phyloP scores from a whole-genome alignment of 192 early-diverging fungal genomes.

The Podila clonocystis region DNA sequence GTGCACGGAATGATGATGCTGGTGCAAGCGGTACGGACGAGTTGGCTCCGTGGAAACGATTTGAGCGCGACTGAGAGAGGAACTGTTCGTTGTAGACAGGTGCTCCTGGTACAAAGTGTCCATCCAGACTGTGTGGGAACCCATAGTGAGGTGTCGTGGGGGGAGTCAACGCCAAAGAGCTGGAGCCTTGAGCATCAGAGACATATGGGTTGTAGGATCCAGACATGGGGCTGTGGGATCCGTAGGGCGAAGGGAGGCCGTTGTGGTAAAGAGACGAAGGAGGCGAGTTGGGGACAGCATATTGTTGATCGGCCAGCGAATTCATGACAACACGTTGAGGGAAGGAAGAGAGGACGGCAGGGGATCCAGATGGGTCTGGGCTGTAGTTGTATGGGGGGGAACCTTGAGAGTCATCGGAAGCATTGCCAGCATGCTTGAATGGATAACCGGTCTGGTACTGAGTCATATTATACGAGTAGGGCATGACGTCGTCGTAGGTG shows the following conservation, averaged over 20 bases:
- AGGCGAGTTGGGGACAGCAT: slow-evolving; percentile 19
- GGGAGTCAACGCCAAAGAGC: slow-evolving; percentile 24
- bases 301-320: slow-evolving; percentile 25
- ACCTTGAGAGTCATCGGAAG: slow-evolving; percentile 18
- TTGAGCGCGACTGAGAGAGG: slow-evolving; percentile 23
- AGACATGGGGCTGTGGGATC: slow-evolving; percentile 36
- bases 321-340: slow-evolving; percentile 25
- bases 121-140: slow-evolving; percentile 30
- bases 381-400: slow-evolving; percentile 32
- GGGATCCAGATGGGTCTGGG: slow-evolving; percentile 35
- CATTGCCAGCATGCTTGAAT: slow-evolving; percentile 54
- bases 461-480: slow-evolving; percentile 32
- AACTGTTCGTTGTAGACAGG: slow-evolving; percentile 31
- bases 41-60: slow-evolving; percentile 13
- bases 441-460: slow-evolving; percentile 36
- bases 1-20: background rate
- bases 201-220: slow-evolving; percentile 23
- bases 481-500: slow-evolving; percentile 43
- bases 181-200: slow-evolving; percentile 19
- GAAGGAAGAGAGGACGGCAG: slow-evolving; percentile 30
- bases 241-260: slow-evolving; percentile 27
- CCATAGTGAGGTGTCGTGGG: slow-evolving; percentile 45
- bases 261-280: slow-evolving; percentile 24
- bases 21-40: slow-evolving; percentile 6
- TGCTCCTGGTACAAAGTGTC: slow-evolving; percentile 18